phyloP scores from a whole-genome alignment of 2,329 filamentous ascomycete species.

The Colletotrichum lupini region DNA sequence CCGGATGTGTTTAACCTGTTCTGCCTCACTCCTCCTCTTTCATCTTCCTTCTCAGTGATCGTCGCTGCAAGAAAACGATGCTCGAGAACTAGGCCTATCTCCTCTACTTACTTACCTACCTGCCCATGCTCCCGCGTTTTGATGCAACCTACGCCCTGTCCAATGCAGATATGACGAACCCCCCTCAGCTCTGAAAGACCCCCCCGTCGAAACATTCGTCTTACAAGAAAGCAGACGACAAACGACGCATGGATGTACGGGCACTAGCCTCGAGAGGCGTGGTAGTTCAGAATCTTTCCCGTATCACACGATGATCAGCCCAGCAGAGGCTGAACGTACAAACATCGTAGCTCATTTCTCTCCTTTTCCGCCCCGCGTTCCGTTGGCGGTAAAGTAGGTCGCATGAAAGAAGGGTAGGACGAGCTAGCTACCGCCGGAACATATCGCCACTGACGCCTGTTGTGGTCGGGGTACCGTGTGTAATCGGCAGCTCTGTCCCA shows the following conservation, averaged over 20 bases:
- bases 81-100: no score
- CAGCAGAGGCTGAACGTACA: not conserved
- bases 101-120: not conserved
- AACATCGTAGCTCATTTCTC: not conserved
- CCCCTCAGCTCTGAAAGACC: no score
- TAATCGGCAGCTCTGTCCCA: no score
- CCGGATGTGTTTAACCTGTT: not conserved
- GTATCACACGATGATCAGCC: constrained; percentile 27
- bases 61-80: not conserved
- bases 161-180: not conserved
- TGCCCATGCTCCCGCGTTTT: no score
- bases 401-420: no score
- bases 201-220: no score
- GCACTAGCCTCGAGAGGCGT: not conserved
- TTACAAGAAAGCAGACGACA: no score
- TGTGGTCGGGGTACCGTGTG: not conserved
- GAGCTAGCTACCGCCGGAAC: not conserved
- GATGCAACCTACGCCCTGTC: no score
- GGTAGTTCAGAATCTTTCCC: not conserved
- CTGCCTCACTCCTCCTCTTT: not conserved
- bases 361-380: no score
- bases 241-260: no score
- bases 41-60: not conserved
- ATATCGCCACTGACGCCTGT: not conserved
- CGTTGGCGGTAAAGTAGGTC: no score